Percentiles rank a stretch among this genome's conserved stretches.
phyloP scores from a whole-genome alignment of 768 basidiomycete species.

The Dioszegia crocea region DNA sequence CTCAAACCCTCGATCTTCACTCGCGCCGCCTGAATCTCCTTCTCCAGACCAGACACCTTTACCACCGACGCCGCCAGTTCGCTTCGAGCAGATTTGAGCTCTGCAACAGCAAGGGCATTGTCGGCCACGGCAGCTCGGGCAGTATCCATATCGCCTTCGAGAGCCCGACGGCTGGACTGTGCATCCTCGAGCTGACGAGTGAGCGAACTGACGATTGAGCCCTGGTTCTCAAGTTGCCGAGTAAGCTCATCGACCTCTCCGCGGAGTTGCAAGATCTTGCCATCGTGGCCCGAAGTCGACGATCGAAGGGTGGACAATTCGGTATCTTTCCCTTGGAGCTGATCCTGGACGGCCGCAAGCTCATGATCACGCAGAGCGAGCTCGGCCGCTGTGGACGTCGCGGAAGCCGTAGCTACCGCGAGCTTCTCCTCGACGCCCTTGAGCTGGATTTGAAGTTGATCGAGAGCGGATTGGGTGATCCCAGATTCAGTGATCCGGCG shows the following conservation, averaged over 20 bases:
- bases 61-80: background rate
- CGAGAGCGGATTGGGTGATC: background rate
- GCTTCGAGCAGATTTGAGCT: background rate
- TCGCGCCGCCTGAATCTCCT: background rate
- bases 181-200: background rate
- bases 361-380: background rate
- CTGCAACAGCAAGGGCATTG: background rate
- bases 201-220: background rate
- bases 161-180: background rate
- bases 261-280: slow-evolving; percentile 2
- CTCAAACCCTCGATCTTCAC: background rate
- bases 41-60: background rate
- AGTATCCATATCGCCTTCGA: background rate
- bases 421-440: background rate
- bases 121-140: background rate
- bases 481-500: background rate
- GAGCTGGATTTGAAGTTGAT: background rate
- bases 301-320: background rate
- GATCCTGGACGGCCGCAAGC: background rate
- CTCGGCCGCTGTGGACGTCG: background rate
- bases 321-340: background rate
- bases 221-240: slow-evolving; percentile 7
- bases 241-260: slow-evolving; percentile 7
- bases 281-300: background rate
- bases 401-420: background rate